Evolutionary conservation across 306 rosid species (phyloP), one percentile per base, ranked within the genome.

Genomic region (Corylus americana): DNA sequence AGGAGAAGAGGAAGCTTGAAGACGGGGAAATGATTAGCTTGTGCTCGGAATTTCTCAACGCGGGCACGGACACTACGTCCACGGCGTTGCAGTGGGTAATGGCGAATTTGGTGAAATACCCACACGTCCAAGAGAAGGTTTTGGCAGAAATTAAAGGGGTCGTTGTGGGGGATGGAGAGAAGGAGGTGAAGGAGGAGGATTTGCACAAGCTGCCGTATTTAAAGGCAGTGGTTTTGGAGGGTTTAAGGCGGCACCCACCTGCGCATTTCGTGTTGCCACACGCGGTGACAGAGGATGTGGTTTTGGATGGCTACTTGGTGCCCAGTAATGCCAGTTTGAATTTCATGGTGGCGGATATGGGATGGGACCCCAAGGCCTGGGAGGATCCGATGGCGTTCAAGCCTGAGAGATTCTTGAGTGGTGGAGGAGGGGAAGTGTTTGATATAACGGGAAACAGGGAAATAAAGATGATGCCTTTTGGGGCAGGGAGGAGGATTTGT

Each of bases 301-400:
- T 77, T 62, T 71, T 86, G 48, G 27, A 74, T 80, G 89, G 83
- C 13, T 83, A 70, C 50, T 83, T 74, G 61, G 83, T 86, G 57
- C 89, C 87, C 31, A 77, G 54, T 9, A 48, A 68, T 74, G 89
- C 85, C 3, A 62, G 78, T 20, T 66, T 86, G 16, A 83, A 86
- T 80, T 86, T 86, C 59, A 14, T 86, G 75, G 89, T 86, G 66
- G 85, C 87, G 1, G 83, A 87, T 11, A 84, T 84, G 47, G 90
- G 86, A 25, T 51, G 81, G 85, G 90, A 87, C 62, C 63, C 79
- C 2, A 74, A 79, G 16, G 83, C 77, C 17, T 86, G 89, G 89
- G 85, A 86, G 63, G 89, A 86, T 1, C 89, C 87, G 0, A 37
- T 84, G 82, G 78, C 58, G 10, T 83, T 86, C 73, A 86, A 74